These are phyloP conservation scores for Pyricularia grisea DNA, from an alignment of 2,329 filamentous ascomycete genomes.

Conservation along the genomic window DNA sequence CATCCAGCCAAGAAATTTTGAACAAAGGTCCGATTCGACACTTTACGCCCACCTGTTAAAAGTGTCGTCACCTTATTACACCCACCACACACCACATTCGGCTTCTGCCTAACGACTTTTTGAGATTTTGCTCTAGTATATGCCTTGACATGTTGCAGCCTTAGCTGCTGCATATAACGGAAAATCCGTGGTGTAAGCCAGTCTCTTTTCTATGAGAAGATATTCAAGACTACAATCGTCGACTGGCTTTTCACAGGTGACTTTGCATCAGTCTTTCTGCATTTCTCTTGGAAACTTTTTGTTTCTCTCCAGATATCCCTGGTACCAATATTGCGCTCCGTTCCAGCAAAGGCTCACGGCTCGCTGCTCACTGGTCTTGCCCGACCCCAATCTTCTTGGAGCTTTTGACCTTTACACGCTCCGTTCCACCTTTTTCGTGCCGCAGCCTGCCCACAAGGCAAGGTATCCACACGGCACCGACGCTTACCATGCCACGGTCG, in stretches of 20 bases:
- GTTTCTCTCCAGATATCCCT: neutral
- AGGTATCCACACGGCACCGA: neutral
- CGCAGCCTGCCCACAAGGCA: neutral
- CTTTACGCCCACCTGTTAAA: neutral
- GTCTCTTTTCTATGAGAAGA: neutral
- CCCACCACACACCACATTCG: neutral
- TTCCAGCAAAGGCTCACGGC: neutral
- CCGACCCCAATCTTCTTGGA: neutral
- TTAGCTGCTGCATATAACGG: neutral
- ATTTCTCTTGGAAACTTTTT: neutral
- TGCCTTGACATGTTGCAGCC: neutral
- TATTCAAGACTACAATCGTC: neutral
- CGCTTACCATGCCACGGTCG: slow-evolving; percentile 5
- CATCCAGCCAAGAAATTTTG: neutral
- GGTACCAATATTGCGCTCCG: neutral
- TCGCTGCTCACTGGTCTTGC: neutral
- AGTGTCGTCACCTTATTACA: neutral
- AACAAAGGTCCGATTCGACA: neutral
- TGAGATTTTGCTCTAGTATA: neutral
- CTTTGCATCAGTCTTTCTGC: neutral
- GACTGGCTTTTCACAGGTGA: neutral
- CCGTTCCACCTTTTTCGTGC: neutral
- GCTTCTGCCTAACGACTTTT: neutral
- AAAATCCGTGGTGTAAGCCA: neutral
- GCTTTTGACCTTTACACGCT: neutral